Evolutionary conservation across 1,284 basidiomycete species (phyloP).

Genomic region (Trametes hirsuta): DNA sequence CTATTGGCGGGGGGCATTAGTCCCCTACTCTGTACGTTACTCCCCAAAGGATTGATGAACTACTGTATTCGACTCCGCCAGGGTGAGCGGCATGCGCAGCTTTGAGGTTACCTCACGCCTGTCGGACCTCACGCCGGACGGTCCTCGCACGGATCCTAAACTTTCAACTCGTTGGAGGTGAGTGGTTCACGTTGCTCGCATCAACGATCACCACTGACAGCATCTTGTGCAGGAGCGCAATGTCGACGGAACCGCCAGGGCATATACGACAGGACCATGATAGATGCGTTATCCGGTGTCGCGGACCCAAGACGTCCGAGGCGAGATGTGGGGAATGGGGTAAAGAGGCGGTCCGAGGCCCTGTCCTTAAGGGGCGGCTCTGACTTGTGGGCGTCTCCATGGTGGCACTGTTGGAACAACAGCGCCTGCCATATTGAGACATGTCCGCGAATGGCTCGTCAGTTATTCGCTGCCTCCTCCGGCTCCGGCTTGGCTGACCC

Average conservation of each 20-base stretch:
- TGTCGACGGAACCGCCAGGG: background rate
- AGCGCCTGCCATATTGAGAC: constrained; percentile 18
- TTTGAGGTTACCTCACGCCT: too few relatives aligned
- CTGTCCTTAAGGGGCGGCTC: background rate
- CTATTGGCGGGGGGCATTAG: constrained; percentile 5
- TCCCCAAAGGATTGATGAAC: background rate
- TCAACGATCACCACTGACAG: background rate
- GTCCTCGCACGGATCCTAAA: background rate
- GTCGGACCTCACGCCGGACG: background rate
- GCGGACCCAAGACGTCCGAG: background rate
- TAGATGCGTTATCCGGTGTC: constrained; percentile 9
- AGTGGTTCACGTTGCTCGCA: background rate
- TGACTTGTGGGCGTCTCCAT: constrained; percentile 7
- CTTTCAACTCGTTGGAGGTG: background rate
- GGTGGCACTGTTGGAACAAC: constrained; percentile 24
- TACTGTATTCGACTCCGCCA: background rate
- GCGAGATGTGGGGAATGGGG: background rate
- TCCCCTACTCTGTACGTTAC: background rate
- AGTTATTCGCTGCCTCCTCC: constrained; percentile 15
- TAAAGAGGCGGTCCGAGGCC: background rate
- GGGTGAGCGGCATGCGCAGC: background rate
- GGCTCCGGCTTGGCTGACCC: constrained; percentile 9
- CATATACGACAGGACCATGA: background rate
- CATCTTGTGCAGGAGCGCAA: background rate
- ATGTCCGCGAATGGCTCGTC: constrained; percentile 14